Evolutionary conservation across 106 monocot genomes (phyloP), one percentile per base, ranked within the genome.

Genomic region (Allium sativum): DNA sequence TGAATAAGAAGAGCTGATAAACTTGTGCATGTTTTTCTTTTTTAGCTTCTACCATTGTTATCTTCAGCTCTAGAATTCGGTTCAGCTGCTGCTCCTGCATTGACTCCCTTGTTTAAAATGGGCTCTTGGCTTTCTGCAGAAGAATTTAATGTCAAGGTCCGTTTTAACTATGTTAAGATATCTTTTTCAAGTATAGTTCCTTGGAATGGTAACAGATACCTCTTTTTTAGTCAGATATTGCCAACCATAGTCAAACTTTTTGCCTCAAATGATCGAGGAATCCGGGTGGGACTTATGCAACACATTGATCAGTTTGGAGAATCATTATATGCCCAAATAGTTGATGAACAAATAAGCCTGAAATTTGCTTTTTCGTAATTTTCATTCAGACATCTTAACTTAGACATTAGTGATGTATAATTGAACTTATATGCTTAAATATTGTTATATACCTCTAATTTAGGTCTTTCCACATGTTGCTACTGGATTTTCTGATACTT

Each of bases 281-380:
- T 95, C 65, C 76, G 95, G 66, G 90, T 95, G 71, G 68, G 84
- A 40, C 95, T 95, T 74, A 74, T 95, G 58, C 95, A 95, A 61
- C 95, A 95, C 40, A 73, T 95, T 73, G 95, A 95, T 71, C 95
- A 95, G 71, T 95, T 87, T 90, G 95, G 95, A 22, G 95, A 90
- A 62, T 84, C 90, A 68, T 78, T 95, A 65, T 75, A 84, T 19
- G 48, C 86, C 65, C 90, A 95, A 68, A 72, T 87, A 90, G 95
- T 95, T 72, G 90, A 91, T 73, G 90, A 91, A 57, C 90, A 91
- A 74, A 85, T 91, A 67, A 62, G 84, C 44, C 11, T 52, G 61
- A 13, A 58, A 1, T 42, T 18, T 4, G 2, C 19, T 20, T 46
- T 47, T 62, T n/a, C n/a, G 45, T 61, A 44, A 44, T 19, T 61